Evolutionary conservation across 352 stramenopile genomes (phyloP), one percentile per base, ranked within the genome.

Genomic region (Halophytophthora batemanensis): DNA sequence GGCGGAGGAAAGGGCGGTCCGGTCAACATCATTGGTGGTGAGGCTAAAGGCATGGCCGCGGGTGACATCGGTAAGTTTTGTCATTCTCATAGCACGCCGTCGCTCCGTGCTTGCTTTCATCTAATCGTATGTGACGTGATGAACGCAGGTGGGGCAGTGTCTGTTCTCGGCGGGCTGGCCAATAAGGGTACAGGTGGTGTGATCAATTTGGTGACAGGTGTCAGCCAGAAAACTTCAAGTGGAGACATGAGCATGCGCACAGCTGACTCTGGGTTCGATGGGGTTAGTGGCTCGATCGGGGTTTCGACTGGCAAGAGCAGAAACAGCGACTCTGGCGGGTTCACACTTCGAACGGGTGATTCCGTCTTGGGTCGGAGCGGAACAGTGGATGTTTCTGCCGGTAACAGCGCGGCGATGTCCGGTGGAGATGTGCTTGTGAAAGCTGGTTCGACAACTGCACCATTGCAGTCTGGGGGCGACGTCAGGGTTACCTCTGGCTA

Each of bases 401-500:
- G 92, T 22, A 67, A 71, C 21, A 86, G 87, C 36, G 69, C 55
- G 31, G 60, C 61, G 2, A 31, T 59, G 21, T 82, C 77, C 45
- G 91, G 90, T 22, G 89, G 87, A 8, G 67, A 77, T 45, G 69
- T 97, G 17, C 66, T 74, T 17, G 66, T 96, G 44, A 68, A 50
- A 23, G 86, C 68, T 41, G 92, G 90, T 3, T 79, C 66, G 0
- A 74, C 74, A 3, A 64, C 38, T 53, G 59, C 63, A 4, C 29
- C 41, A 17, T 21, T 23, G 2, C 64, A 86, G 56, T 74, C 69
- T 55, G 93, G 93, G 41, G 92, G 91, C 25, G 71, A 75, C 28
- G 69, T 98, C 21, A 44, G 65, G 4, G 76, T 97, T 50, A 70
- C 51, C 13, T 93, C 84, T 48, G 95, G 93, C 1, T 82, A 54